Conservation (phyloP, 495 filamentous ascomycete genomes). For the Monascus purpureus region DNA sequence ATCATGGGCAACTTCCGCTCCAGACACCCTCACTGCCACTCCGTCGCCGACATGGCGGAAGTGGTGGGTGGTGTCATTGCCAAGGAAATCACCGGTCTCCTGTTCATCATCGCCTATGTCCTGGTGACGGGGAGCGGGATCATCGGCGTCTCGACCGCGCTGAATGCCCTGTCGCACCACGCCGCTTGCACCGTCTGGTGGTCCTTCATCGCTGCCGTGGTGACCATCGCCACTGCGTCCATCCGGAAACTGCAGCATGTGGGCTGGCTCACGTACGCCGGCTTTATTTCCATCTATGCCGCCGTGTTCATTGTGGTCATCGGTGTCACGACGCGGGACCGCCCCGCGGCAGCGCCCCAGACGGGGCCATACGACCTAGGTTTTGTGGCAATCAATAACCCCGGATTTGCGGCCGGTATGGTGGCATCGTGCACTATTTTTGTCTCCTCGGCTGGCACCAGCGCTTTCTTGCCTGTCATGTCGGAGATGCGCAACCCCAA, state of each 20-base stretch:
- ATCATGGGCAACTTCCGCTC: slow-evolving; percentile 26
- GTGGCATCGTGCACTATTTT: slow-evolving; percentile 28
- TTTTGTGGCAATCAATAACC: slow-evolving; percentile 19
- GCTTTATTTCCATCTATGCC: slow-evolving; percentile 28
- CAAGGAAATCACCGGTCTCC: slow-evolving; percentile 23
- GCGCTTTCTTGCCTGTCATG: slow-evolving; percentile 60
- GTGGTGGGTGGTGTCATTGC: slow-evolving; percentile 46
- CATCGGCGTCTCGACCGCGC: slow-evolving; percentile 32
- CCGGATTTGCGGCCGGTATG: slow-evolving; percentile 24
- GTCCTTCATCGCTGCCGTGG: slow-evolving; percentile 37
- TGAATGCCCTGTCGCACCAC: slow-evolving; percentile 37
- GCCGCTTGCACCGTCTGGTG: slow-evolving; percentile 34
- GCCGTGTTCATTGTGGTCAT: slow-evolving; percentile 38
- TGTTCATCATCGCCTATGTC: slow-evolving; percentile 35
- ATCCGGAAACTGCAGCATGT: slow-evolving; percentile 28
- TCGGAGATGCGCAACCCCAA: slow-evolving; percentile 58
- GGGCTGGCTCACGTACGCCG: slow-evolving; percentile 32
- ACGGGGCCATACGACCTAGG: slow-evolving; percentile 31
- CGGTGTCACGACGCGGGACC: slow-evolving; percentile 25
- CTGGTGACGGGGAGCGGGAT: slow-evolving; percentile 35
- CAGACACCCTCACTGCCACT: slow-evolving; percentile 23
- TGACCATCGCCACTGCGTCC: slow-evolving; percentile 41
- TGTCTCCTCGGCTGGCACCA: slow-evolving; percentile 39
- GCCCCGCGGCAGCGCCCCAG: slow-evolving; percentile 24
- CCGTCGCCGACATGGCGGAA: slow-evolving; percentile 54